Evolutionary conservation across 1,139 yeast genomes (phyloP).

Genomic region (Zygoascus hellenicus): DNA sequence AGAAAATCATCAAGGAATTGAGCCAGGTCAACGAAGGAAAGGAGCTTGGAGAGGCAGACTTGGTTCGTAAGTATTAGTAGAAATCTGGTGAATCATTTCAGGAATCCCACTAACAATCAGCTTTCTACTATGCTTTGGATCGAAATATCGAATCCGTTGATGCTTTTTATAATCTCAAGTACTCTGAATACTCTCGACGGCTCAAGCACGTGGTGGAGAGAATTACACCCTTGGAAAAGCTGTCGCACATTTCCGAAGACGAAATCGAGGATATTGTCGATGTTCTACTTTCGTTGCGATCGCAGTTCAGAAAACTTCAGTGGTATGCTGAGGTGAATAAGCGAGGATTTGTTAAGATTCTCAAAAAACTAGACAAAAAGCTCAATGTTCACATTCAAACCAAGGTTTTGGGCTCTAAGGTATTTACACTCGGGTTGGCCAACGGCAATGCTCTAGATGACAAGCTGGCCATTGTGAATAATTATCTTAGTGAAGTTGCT

Average conservation of each 20-base stretch:
- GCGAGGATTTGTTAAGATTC: conserved; percentile 81
- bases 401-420: conserved; percentile 61
- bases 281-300: conserved; percentile 68
- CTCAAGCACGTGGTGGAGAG: conserved; percentile 40
- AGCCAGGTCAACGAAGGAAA: conserved; percentile 19
- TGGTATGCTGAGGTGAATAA: conserved; percentile 95
- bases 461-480: conserved; percentile 51
- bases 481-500: conserved; percentile 45
- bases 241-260: conserved; percentile 8
- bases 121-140: conserved; percentile 75
- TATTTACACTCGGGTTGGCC: conserved; percentile 73
- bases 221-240: conserved; percentile 2
- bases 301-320: conserved; percentile 68
- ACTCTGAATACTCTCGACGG: conserved; percentile 66
- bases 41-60: conserved; percentile 22
- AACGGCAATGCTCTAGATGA: conserved; percentile 50
- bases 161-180: conserved; percentile 67
- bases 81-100: conserved; percentile 16
- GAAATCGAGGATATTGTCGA: conserved; percentile 69
- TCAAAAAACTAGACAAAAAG: conserved; percentile 88
- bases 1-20: conserved; percentile 66
- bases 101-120: conserved; percentile 30
- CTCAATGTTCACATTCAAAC: conserved; percentile 64
- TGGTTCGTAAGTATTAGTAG: conserved; percentile 26
- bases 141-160: conserved; percentile 79